These are phyloP conservation scores for Desmodesmus armatus DNA, from an alignment of 139 green algal species.

Conservation along the genomic window DNA sequence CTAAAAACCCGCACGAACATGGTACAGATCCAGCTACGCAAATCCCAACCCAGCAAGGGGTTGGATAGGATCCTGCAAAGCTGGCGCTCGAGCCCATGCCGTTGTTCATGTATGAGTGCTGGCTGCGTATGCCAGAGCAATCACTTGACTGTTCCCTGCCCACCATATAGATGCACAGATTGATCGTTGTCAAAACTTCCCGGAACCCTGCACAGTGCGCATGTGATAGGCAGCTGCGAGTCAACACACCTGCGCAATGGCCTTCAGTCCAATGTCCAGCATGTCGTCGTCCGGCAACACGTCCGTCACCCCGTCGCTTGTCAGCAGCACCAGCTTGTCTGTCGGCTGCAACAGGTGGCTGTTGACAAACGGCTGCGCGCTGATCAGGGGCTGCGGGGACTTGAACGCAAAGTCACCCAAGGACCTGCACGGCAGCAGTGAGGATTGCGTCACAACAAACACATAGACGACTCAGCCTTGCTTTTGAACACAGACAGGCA, in stretches of 20 bases:
- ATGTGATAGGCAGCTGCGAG: too few species aligned
- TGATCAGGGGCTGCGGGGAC: constrained; percentile 40
- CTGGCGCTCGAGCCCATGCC: too few species aligned
- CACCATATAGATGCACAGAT: too few species aligned
- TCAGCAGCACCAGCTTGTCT: constrained; percentile 40
- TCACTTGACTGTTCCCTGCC: too few species aligned
- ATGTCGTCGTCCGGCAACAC: constrained; percentile 44
- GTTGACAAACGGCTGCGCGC: constrained; percentile 14
- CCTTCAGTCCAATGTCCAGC: constrained; percentile 11
- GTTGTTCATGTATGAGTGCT: too few species aligned
- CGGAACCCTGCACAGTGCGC: too few species aligned
- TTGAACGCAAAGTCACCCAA: constrained; percentile 55
- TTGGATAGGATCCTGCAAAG: too few species aligned
- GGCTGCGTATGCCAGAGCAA: too few species aligned
- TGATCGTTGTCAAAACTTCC: too few species aligned
- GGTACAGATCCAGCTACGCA: too few species aligned
- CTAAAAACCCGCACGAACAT: too few species aligned
- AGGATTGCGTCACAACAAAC: neutral
- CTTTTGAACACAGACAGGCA: neutral
- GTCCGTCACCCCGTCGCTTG: constrained; percentile 45
- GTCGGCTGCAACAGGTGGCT: neutral
- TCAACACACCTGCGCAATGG: constrained; percentile 31
- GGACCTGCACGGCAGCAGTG: neutral
- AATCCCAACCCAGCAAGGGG: too few species aligned
- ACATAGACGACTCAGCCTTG: neutral